Base-by-base conservation (phyloP, 805 yeast species). In the Kazachstania martiniae region DNA sequence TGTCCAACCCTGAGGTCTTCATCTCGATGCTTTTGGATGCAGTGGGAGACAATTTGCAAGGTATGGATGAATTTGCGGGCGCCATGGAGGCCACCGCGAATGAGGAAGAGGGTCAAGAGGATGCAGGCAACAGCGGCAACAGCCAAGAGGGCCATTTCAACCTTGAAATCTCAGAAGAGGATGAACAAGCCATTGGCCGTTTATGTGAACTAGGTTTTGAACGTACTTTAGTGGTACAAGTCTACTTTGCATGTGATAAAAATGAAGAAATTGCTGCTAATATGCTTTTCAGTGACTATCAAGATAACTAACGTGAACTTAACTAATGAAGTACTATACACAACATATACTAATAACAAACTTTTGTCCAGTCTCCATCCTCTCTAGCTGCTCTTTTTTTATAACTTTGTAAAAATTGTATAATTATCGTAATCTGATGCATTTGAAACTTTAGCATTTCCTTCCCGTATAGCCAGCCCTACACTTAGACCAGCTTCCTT, bases 201-300 rank as follows among this genome's bases (percentile, higher is more conserved):
- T 68, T 91, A 43, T 80, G 94, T 56, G 96, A 82, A 58, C 68
- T 91, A 43, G 98, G 98, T 0, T 91, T 91, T 49, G 95, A 85
- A 44, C 72, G 95, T 44, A 70, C 77, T 44, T 64, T 80, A 36
- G 98, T 83, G 28, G 74, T 86, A 39, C 95, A 87, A 63, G 94
- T 93, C 19, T 91, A 84, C 63, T 77, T 91, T 69, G 97, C 97
- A 26, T 91, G 98, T 60, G 98, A 91, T 51, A 89, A 86, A 63
- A 85, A 91, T 60, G 98, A 91, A 63, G 95, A 89, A 64, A 72
- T 84, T 49, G 86, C 98, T 27, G 98, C 97, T 15, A 91, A 91
- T 62, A 73, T 85, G 51, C 66, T 91, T 46, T 82, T 91, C 51
- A 70, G 68, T 50, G 78, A 71, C 39, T 72, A 70, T 33, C 62